These are phyloP conservation scores for Penicillium sp. DNA, from an alignment of 2,329 filamentous ascomycete genomes.

Conservation along the genomic window DNA sequence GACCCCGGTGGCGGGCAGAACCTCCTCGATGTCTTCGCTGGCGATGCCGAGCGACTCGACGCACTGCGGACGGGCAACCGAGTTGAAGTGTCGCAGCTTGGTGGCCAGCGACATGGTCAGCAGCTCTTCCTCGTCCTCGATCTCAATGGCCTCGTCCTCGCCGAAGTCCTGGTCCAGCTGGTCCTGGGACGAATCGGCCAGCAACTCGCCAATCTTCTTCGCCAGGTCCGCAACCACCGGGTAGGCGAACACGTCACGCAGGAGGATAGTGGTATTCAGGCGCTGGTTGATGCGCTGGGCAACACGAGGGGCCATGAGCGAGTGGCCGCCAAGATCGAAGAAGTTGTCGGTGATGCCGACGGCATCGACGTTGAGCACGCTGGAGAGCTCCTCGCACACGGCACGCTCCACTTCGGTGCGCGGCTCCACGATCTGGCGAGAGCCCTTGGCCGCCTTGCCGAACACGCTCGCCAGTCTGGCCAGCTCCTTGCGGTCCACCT, in stretches of 20 bases:
- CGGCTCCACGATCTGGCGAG: not conserved
- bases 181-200: not conserved
- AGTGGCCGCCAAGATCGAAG: not conserved
- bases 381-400: not conserved
- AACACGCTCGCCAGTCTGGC: not conserved
- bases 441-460: not conserved
- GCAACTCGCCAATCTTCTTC: not conserved
- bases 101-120: not conserved
- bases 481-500: not conserved
- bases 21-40: not conserved
- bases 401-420: not conserved
- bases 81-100: not conserved
- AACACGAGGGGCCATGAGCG: not conserved
- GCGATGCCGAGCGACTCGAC: not conserved
- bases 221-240: not conserved
- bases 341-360: not conserved
- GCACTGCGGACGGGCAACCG: not conserved
- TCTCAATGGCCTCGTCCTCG: too few species aligned
- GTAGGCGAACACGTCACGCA: not conserved
- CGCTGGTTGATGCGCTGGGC: not conserved
- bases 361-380: not conserved
- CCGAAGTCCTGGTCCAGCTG: too few species aligned
- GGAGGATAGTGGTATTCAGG: not conserved
- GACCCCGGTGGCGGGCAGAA: not conserved
- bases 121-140: not conserved